Conservation (phyloP, 2,329 filamentous ascomycete species). For the Daldinia sp. region DNA sequence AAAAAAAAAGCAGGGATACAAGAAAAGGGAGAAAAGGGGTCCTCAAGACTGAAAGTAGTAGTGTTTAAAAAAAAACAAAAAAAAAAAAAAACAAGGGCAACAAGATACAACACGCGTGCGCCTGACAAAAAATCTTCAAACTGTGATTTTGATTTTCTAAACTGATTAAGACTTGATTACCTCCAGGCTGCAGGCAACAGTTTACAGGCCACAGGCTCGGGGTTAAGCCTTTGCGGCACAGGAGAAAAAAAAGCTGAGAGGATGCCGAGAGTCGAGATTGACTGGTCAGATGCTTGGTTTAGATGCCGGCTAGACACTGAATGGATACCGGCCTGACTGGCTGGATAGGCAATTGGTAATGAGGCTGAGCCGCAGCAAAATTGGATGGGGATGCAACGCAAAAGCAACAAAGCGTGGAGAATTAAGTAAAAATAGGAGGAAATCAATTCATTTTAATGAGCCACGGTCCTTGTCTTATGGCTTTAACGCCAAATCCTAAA, state of each 20-base stretch:
- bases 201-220: constrained; percentile 22
- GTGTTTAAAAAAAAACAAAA: neutral
- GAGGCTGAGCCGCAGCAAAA: constrained; percentile 30
- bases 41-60: too few relatives aligned
- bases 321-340: too few relatives aligned
- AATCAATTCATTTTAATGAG: constrained; percentile 33
- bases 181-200: neutral
- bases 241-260: neutral
- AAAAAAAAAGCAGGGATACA: neutral
- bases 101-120: neutral
- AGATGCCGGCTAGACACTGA: neutral
- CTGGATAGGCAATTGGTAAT: constrained; percentile 15
- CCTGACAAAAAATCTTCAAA: neutral
- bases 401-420: constrained; percentile 35
- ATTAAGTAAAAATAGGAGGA: constrained; percentile 32
- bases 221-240: constrained; percentile 20
- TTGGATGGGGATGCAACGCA: constrained; percentile 22
- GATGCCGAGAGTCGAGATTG: neutral
- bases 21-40: neutral
- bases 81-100: neutral
- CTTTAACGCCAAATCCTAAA: constrained; percentile 16
- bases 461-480: constrained; percentile 24
- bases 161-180: constrained; percentile 11
- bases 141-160: neutral
- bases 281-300: neutral